Percentiles rank a stretch among this genome's conserved stretches.
Evolutionary conservation across 1,139 yeast species (phyloP).

Genomic region (Pichia sp.): DNA sequence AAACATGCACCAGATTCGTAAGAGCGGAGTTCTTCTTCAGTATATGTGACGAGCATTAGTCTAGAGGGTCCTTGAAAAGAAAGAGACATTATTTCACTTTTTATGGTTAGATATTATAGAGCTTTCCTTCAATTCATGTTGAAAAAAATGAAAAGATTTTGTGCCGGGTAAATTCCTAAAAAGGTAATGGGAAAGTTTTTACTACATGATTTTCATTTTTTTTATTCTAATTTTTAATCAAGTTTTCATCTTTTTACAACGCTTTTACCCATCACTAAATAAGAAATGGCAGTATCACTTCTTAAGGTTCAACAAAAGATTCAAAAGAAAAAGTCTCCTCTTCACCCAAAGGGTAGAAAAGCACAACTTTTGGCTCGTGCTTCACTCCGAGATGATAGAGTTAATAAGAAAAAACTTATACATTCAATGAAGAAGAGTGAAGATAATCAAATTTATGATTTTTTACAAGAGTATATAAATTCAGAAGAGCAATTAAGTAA

Average conservation of each 20-base stretch:
- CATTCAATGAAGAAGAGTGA: slow-evolving; percentile 54
- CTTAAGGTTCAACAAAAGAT: slow-evolving; percentile 63
- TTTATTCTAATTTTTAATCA: too few species aligned
- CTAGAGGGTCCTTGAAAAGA: neutral
- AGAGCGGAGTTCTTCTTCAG: slow-evolving; percentile 61
- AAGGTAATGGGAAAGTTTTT: neutral
- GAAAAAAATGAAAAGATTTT: neutral
- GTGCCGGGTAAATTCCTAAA: neutral
- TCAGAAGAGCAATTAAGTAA: slow-evolving; percentile 31
- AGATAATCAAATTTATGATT: slow-evolving; percentile 51
- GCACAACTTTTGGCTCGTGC: slow-evolving; percentile 81
- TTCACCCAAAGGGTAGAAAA: slow-evolving; percentile 87
- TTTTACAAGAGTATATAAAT: slow-evolving; percentile 56
- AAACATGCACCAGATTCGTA: slow-evolving; percentile 50
- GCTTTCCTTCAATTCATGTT: neutral
- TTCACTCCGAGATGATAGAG: slow-evolving; percentile 70
- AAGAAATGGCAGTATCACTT: slow-evolving; percentile 43
- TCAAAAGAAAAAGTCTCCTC: slow-evolving; percentile 50
- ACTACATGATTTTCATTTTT: neutral
- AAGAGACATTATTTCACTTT: neutral
- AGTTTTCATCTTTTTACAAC: neutral
- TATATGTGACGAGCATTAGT: slow-evolving; percentile 33
- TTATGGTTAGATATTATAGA: neutral
- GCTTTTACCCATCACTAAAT: neutral
- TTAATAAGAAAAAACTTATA: slow-evolving; percentile 49